These are phyloP conservation scores for Graphium sp. DNA, from an alignment of 2,329 filamentous ascomycete genomes.

Conservation along the genomic window DNA sequence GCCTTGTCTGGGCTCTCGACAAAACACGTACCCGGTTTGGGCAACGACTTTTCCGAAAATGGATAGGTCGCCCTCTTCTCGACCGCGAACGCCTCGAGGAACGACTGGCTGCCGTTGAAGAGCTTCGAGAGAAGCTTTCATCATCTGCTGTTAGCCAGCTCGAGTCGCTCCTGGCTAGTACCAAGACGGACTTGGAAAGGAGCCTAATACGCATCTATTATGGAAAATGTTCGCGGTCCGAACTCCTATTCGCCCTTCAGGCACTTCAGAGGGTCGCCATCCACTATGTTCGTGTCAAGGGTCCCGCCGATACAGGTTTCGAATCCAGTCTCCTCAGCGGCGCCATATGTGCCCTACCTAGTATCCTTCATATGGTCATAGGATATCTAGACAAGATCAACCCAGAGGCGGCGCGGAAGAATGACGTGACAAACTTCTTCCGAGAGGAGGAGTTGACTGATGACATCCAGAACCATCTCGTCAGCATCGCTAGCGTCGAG, in stretches of 20 bases:
- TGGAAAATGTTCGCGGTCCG: conserved; percentile 80
- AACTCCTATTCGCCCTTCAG: conserved; percentile 73
- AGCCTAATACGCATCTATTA: conserved; percentile 94
- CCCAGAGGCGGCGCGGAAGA: conserved; percentile 58
- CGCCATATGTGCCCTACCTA: conserved; percentile 59
- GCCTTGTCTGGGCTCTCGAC: conserved; percentile 89
- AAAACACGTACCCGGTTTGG: conserved; percentile 85
- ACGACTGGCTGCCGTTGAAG: conserved; percentile 70
- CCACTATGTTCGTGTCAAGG: conserved; percentile 55
- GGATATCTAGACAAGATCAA: conserved; percentile 75
- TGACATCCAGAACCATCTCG: conserved; percentile 72
- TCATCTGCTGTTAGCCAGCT: conserved; percentile 57
- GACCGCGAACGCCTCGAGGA: conserved; percentile 60
- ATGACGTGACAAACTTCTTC: conserved; percentile 94
- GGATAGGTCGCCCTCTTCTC: conserved; percentile 82
- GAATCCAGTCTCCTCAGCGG: conserved; percentile 49
- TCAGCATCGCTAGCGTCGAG: conserved; percentile 83
- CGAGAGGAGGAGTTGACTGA: conserved; percentile 76
- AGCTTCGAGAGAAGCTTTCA: conserved; percentile 55
- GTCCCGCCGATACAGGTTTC: conserved; percentile 54
- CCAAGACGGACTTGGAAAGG: conserved; percentile 74
- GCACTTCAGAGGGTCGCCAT: conserved; percentile 66
- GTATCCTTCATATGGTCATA: conserved; percentile 56
- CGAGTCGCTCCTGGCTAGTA: conserved; percentile 50
- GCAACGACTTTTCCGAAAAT: conserved; percentile 74